phyloP scores from a whole-genome alignment of 2,329 filamentous ascomycete species.

The Arthrobotrys megalospora region DNA sequence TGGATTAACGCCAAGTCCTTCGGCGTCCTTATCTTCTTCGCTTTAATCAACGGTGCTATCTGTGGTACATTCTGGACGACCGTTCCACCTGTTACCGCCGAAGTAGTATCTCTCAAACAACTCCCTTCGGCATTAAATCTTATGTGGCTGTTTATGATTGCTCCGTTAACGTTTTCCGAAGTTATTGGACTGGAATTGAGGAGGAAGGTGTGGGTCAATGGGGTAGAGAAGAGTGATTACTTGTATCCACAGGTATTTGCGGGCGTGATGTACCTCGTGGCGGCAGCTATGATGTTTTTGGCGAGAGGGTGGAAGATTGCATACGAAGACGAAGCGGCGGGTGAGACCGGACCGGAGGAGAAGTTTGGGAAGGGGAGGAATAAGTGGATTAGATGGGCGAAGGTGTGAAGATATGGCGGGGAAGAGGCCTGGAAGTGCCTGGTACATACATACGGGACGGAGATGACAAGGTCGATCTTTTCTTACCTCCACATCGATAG shows the following conservation, averaged over 20 bases:
- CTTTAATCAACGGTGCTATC: conserved; percentile 76
- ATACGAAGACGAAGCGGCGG: conserved; percentile 68
- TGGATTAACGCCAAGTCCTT: conserved; percentile 79
- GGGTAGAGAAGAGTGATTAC: conserved; percentile 70
- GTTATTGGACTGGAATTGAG: conserved; percentile 73
- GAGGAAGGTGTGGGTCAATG: conserved; percentile 61
- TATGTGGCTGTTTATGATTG: conserved; percentile 79
- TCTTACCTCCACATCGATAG: not conserved
- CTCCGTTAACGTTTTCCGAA: conserved; percentile 79
- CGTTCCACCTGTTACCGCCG: conserved; percentile 78
- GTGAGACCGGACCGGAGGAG: conserved; percentile 31
- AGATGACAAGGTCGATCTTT: not conserved
- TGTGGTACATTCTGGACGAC: conserved; percentile 81
- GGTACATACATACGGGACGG: conserved; percentile 1
- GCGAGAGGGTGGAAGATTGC: conserved; percentile 75
- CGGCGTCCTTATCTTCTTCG: conserved; percentile 79
- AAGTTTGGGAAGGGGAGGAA: conserved; percentile 53
- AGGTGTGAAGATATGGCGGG: conserved; percentile 29
- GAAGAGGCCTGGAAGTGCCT: not conserved
- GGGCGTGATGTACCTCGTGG: conserved; percentile 76
- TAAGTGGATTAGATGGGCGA: conserved; percentile 55
- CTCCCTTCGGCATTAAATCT: conserved; percentile 80
- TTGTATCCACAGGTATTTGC: conserved; percentile 75
- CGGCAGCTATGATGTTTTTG: conserved; percentile 72
- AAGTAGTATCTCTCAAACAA: conserved; percentile 79